phyloP scores from a whole-genome alignment of 768 basidiomycete species.

The Sporobolomyces phaffii region DNA sequence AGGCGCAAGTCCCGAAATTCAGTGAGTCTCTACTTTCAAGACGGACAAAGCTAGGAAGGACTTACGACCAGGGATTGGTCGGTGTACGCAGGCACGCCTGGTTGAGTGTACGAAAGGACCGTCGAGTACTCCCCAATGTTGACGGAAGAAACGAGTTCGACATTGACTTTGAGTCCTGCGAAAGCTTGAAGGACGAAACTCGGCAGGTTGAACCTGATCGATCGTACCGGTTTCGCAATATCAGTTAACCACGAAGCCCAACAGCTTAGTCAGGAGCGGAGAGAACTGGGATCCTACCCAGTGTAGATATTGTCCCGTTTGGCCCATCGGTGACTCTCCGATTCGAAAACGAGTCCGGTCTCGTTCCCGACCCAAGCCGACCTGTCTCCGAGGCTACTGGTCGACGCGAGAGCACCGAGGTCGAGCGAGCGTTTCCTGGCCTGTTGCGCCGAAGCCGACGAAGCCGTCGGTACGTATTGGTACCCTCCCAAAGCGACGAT shows the following conservation, averaged over 20 bases:
- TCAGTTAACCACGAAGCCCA: too few species aligned
- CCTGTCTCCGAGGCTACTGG: background rate
- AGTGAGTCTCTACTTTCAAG: too few species aligned
- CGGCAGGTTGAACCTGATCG: slow-evolving; percentile 60
- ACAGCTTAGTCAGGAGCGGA: too few species aligned
- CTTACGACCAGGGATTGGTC: slow-evolving; percentile 55
- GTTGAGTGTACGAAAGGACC: slow-evolving; percentile 59
- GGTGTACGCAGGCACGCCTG: slow-evolving; percentile 56
- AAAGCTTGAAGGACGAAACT: slow-evolving; percentile 63
- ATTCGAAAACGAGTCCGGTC: slow-evolving; percentile 38
- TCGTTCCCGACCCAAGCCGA: slow-evolving; percentile 33
- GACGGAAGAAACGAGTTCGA: slow-evolving; percentile 55
- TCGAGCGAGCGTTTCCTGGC: background rate
- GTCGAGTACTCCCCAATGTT: slow-evolving; percentile 64
- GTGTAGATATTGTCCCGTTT: slow-evolving; percentile 50
- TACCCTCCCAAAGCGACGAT: slow-evolving; percentile 66
- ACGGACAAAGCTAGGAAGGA: too few species aligned
- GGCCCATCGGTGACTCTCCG: slow-evolving; percentile 49
- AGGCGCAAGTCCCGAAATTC: background rate
- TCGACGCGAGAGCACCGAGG: background rate
- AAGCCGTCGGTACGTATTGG: slow-evolving; percentile 46
- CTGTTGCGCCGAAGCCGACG: background rate
- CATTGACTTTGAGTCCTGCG: slow-evolving; percentile 59
- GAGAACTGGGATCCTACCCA: too few species aligned
- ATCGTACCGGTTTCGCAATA: too few species aligned